Base-by-base conservation (phyloP, 495 filamentous ascomycete genomes). In the Daldinia concentrica region DNA sequence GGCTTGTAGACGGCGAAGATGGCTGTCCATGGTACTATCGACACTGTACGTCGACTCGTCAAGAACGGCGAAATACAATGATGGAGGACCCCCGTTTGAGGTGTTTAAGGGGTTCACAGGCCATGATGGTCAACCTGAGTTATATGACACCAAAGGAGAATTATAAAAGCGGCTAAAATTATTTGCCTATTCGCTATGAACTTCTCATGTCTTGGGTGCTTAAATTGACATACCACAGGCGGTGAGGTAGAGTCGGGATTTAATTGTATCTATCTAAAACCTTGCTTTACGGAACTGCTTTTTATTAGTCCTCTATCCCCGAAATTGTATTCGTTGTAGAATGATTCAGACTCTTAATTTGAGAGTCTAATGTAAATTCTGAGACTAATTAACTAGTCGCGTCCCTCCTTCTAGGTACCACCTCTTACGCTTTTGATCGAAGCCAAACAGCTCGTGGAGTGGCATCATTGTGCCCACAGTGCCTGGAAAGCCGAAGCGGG, bases 11-110 rank as follows among this genome's bases (percentile, higher is more conserved):
- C 73, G 11, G 80, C 81, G 26, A 81, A 76, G 56, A 69, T 74
- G 64, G 79, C 81, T 9, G 81, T 83, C 1, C 79, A 82, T 58
- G 66, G 69, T 7, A 80, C 71, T 58, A 81, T 83, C 30, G 76
- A 79, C 36, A 77, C 77, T 1, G 79, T 79, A 27, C 70, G 80
- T 41, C 69, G 69, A 37, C 54, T 83, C 32, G 79, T 78, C 2
- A 50, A 19, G 1, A 77, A 79, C 54, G 77, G 78, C 12, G 74
- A 77, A 64, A 71, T 80, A 36, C 43, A 66, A 57, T 74, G 15
- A 68, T 50, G 34, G 9, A 24, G 1, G 17, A 48, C 9, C 43
- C 43, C 19, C 11, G 14, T 48, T 48, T 22, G 43, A 4, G 19
- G 17, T 11, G 3, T 24, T 48, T 12, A 24, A 19, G 43, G 17